Base-by-base conservation (phyloP, 2,329 filamentous ascomycete genomes). In the Trichocomaceae sp. region DNA sequence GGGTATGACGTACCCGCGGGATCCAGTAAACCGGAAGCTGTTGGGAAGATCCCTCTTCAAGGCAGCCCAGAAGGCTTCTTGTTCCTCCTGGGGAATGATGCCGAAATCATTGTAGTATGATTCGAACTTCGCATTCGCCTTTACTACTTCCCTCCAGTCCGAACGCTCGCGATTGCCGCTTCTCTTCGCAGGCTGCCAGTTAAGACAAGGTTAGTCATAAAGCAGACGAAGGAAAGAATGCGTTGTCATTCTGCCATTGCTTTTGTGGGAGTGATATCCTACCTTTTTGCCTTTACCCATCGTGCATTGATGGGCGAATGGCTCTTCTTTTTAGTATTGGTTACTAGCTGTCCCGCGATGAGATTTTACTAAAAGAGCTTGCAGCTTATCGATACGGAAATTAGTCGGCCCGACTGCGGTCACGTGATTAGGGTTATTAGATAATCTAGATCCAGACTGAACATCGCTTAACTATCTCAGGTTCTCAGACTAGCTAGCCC, bases 1-100 rank as follows among this genome's bases (percentile, higher is more conserved):
- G 31, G 31, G 8, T 45, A 49, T 50, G 47, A 71, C 73, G 57
- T 78, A 89, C 86, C 89, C 88, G 79, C 92, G 95, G 47, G 90
- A 96, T 37, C 93, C 93, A 57, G 90, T 95, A 75, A 99, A 99
- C 58, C 93, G 85, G 77, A 97, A 99, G 73, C 91, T 96, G 76
- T 96, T 97, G 54, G 93, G 93, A 50, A 99, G 77, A 68, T 97
- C 91, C 60, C 86, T 83, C 65, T 84, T 83, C 69, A 97, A 77
- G 0, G 87, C 83, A 37, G 82, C 80, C 93, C 93, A 99, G 73
- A 96, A 97, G 9, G 82, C 79, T 55, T 83, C 78, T 65, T 82
- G 84, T 74, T 97, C 92, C 46, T 85, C 83, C 49, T 90, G 87
- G 0, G 87, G 80, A 7, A 97, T 76, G 57, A 90, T 82, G 5